Evolutionary conservation across 78 protist species (phyloP).

Genomic region (Acrasis kona): DNA sequence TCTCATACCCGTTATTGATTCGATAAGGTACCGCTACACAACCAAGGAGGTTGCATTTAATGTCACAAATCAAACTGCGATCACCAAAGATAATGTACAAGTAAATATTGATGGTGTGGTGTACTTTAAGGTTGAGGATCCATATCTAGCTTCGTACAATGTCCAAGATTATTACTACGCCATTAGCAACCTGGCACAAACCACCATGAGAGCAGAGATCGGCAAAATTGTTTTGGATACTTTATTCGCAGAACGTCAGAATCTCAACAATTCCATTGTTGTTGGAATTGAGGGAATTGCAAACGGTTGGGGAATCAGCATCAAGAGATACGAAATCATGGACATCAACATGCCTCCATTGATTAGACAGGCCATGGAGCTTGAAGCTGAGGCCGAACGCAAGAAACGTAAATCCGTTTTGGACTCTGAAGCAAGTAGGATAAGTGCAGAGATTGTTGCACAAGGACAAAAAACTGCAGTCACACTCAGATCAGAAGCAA

Average conservation of each 20-base stretch:
- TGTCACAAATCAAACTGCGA: conserved; percentile 9
- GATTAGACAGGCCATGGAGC: conserved; percentile 59
- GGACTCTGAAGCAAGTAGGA: conserved; percentile 58
- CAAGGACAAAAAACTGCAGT: conserved; percentile 18
- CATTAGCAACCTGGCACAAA: conserved; percentile 54
- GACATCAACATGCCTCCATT: conserved; percentile 30
- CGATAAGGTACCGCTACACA: conserved; percentile 36
- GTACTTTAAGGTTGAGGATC: conserved; percentile 20
- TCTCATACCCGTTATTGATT: conserved; percentile 49
- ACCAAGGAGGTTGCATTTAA: conserved; percentile 27
- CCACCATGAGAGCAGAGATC: conserved; percentile 66
- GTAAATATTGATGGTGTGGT: conserved; percentile 58
- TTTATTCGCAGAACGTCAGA: conserved; percentile 42
- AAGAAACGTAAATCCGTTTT: conserved; percentile 55
- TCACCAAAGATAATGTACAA: conserved; percentile 62
- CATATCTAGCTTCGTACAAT: conserved; percentile 27
- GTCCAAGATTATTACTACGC: conserved; percentile 41
- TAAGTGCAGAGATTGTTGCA: conserved; percentile 33
- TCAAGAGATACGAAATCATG: conserved; percentile 57
- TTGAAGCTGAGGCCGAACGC: conserved; percentile 71
- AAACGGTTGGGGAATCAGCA: conserved; percentile 45
- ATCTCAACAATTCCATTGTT: conserved; percentile 40
- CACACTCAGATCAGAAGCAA: conserved; percentile 44
- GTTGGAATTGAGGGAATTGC: conserved; percentile 19
- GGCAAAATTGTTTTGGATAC: conserved; percentile 55